Conservation (phyloP, 2,329 filamentous ascomycete species). For the Westerdykella ornata region DNA sequence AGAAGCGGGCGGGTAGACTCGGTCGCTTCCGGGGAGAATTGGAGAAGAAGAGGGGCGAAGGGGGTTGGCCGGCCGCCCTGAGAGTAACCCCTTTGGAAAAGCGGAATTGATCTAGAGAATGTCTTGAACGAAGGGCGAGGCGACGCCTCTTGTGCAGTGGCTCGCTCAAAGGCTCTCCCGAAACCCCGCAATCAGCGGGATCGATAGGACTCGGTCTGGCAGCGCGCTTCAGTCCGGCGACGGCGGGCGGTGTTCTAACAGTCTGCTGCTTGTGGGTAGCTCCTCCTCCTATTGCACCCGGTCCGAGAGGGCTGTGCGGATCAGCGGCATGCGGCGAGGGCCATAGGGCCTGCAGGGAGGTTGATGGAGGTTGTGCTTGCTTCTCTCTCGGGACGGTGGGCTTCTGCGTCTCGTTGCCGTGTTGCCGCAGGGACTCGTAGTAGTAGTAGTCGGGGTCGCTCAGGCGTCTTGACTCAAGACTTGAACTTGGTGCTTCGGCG, state of each 20-base stretch:
- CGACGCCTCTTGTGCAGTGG: conserved; percentile 34
- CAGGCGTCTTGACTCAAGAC: conserved; percentile 10
- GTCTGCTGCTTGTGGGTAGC: conserved; percentile 4
- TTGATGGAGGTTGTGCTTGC: conserved; percentile 2
- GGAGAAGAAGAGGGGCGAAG: conserved; percentile 50
- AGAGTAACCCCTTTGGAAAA: conserved; percentile 18
- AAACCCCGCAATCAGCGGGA: background rate
- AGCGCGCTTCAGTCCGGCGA: conserved; percentile 21
- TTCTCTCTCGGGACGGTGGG: conserved; percentile 7
- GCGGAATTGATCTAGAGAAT: conserved; percentile 34
- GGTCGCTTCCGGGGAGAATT: conserved; percentile 40
- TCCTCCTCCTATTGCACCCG: conserved; percentile 9
- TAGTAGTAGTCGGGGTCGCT: conserved; percentile 20
- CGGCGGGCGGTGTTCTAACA: conserved; percentile 13
- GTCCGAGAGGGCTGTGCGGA: conserved; percentile 3
- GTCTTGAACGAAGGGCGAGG: conserved; percentile 22
- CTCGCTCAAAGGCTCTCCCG: conserved; percentile 18
- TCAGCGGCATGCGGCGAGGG: conserved; percentile 11
- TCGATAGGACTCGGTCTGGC: conserved; percentile 3
- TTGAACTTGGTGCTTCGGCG: conserved; percentile 5
- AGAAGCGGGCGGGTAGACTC: conserved; percentile 49
- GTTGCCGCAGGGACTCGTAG: conserved; percentile 7
- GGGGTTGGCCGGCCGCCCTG: conserved; percentile 30
- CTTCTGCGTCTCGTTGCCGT: conserved; percentile 9
- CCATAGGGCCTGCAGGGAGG: conserved; percentile 14